Evolutionary conservation across 2,329 filamentous ascomycete genomes (phyloP), one percentile per base, ranked within the genome.

Genomic region (Cordyceps sp.): DNA sequence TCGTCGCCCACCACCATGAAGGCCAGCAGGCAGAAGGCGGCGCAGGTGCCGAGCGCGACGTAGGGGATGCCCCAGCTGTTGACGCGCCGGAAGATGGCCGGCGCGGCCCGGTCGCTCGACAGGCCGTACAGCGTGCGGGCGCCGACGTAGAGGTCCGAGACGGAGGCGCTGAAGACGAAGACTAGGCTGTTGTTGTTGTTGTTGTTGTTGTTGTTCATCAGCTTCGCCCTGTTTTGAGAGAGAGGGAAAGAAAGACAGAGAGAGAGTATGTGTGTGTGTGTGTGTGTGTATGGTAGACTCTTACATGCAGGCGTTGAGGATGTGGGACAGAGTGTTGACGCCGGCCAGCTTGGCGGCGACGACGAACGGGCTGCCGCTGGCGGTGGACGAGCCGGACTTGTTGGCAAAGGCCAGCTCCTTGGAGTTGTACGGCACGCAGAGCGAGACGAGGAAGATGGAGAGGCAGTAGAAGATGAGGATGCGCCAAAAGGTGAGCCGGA

Each of bases 381-480:
- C 59, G 17, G 46, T 45, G 9, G 46, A 45, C 8, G 46, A 31
- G 36, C 41, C 32, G 31, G 43, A 35, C 24, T 53, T 57, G 50
- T 59, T 69, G 42, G 73, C 72, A 39, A 76, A 74, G 16, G 58
- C 53, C 5, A 84, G 71, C 1, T 69, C 52, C 0, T 39, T 0
- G 25, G 68, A 69, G 61, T 86, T 57, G 61, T 79, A 86, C 2
- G 78, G 78, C 4, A 88, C 76, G 32, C 78, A 64, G 66, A 83
- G 81, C 46, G 80, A 80, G 33, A 88, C 61, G 32, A 86, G 64
- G 32, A 88, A 65, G 23, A 85, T 77, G 16, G 69, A 75, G 36
- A 83, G 53, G 44, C 74, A 65, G 61, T 88, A 88, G 62, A 88
- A 88, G 58, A 86, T 61, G 41, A 83, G 55, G 50, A 88, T 86